phyloP scores from a whole-genome alignment of 345 rosid genomes.

The Eucalyptus microcorys region DNA sequence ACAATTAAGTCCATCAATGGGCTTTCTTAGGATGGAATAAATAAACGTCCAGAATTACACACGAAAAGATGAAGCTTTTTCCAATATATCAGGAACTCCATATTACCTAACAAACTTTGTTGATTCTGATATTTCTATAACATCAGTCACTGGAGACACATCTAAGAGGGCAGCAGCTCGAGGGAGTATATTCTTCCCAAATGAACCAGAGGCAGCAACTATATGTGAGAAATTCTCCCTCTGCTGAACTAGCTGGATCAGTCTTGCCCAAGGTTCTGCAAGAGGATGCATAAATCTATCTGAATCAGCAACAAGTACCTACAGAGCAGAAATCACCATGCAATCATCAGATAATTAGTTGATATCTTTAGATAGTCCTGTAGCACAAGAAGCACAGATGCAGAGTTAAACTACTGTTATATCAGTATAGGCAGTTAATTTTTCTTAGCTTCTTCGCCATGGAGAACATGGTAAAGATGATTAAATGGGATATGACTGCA shows the following conservation, averaged over 20 bases:
- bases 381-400: not conserved
- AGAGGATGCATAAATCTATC: conserved; percentile 51
- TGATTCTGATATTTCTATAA: conserved; percentile 49
- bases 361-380: not conserved
- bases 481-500: not conserved
- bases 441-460: not conserved
- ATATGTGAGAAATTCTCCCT: conserved; percentile 64
- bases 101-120: conserved; percentile 61
- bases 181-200: conserved; percentile 82
- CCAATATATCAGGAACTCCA: not conserved
- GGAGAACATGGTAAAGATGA: not conserved
- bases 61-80: not conserved
- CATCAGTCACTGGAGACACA: conserved; percentile 93
- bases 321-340: not conserved
- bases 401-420: not conserved
- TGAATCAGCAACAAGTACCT: conserved; percentile 93
- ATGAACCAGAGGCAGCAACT: conserved; percentile 67
- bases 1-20: not conserved
- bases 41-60: not conserved
- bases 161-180: conserved; percentile 91
- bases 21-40: not conserved
- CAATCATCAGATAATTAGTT: not conserved
- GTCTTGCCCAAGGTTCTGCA: conserved; percentile 89
- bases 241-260: conserved; percentile 64
- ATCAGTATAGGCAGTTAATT: not conserved